Evolutionary conservation across 1,284 basidiomycete genomes (phyloP), one percentile per base, ranked within the genome.

Genomic region (Marasmius tenuissimus): DNA sequence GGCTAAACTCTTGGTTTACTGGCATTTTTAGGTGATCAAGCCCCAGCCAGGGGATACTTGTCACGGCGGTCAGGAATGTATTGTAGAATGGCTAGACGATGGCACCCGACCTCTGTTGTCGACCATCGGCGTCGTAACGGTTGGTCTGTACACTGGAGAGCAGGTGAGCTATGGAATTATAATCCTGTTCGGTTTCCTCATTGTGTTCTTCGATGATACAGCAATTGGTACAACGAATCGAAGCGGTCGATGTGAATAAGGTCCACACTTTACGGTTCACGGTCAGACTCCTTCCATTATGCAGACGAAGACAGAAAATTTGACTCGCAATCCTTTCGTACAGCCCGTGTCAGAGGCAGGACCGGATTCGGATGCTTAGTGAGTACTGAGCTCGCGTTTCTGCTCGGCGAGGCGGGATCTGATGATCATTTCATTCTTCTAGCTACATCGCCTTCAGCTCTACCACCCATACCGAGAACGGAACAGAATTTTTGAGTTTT

Each of bases 401-500:
- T 47, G 33, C 49, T 57, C 45, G 0, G 61, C 11, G n/a, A 34
- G 35, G 45, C 35, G 37, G 14, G 53, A 40, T 56, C 53, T 59
- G 39, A 56, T 52, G 37, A 33, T 59, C 18, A 60, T 22, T 20
- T 51, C 20, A 40, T 18, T 45, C 38, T 16, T 27, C 6, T 60
- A 88, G 86, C 66, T 90, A 89, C 71, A 71, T 91, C 65, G 79
- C 79, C 63, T 87, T 91, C 69, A 80, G 76, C 14, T 82, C 85
- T 3, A 74, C 67, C 10, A 65, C 69, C 4, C 64, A 76, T n/a
- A 72, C 72, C 39, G 71, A 71, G 49, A 75, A 78, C 42, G 73
- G 74, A 3, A 72, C 72, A 27, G 57, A 57, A 5, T 85, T 84
- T 64, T 61, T 63, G 0, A 76, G 76, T 42, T 90, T 78, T 72